Percentiles rank a stretch among this genome's conserved stretches.
Conservation (phyloP, 129 eudicot genomes). For the Daucus carota region DNA sequence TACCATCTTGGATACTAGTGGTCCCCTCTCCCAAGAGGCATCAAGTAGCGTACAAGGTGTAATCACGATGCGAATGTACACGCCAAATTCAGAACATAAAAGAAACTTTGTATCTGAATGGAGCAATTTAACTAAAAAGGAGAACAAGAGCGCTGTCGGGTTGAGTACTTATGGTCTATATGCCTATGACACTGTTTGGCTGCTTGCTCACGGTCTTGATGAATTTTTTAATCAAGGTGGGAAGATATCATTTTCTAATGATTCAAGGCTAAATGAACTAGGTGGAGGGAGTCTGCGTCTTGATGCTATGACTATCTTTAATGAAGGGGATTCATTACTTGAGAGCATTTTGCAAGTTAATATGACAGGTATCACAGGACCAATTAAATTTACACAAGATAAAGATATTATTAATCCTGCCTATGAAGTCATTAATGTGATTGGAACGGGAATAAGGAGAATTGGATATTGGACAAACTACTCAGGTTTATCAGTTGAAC, state of each 20-base stretch:
- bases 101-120: conserved; percentile 44
- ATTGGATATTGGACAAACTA: conserved; percentile 77
- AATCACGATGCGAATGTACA: conserved; percentile 39
- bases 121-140: conserved; percentile 35
- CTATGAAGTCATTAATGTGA: conserved; percentile 66
- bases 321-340: conserved; percentile 49
- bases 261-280: conserved; percentile 26
- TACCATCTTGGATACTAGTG: conserved; percentile 35
- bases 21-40: conserved; percentile 29
- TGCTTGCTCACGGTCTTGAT: conserved; percentile 65
- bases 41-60: conserved; percentile 43
- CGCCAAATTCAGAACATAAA: conserved; percentile 42
- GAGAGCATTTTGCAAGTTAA: conserved; percentile 35
- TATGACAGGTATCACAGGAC: conserved; percentile 70
- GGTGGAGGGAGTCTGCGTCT: conserved; percentile 29
- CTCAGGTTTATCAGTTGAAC: conserved; percentile 58
- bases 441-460: conserved; percentile 57
- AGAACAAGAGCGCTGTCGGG: conserved; percentile 19
- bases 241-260: conserved; percentile 46
- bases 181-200: conserved; percentile 67
- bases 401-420: conserved; percentile 42
- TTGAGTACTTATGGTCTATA: conserved; percentile 48
- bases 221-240: conserved; percentile 52
- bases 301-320: conserved; percentile 44
- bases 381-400: conserved; percentile 37